These are phyloP conservation scores for Manihot esculenta DNA, from an alignment of 441 rosid genomes.

Conservation along the genomic window DNA sequence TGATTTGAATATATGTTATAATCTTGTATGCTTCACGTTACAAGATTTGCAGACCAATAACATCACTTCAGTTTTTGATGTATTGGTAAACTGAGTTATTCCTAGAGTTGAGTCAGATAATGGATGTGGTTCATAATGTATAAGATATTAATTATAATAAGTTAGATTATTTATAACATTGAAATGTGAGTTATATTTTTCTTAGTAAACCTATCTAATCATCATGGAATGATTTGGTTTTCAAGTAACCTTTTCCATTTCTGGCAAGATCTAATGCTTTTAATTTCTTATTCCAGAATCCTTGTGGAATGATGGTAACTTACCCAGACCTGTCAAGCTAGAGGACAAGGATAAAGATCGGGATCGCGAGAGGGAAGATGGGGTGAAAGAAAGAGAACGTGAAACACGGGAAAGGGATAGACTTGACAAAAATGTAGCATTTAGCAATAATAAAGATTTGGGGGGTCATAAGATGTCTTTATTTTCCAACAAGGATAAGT, in stretches of 20 bases:
- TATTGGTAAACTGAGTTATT: background rate
- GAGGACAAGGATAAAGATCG: constrained; percentile 72
- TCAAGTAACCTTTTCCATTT: background rate
- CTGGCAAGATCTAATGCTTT: constrained; percentile 12
- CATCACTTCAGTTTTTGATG: background rate
- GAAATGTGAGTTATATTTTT: background rate
- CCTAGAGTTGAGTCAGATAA: background rate
- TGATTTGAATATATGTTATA: background rate
- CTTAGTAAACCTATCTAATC: background rate
- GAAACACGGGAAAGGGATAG: constrained; percentile 77
- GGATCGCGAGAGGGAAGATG: constrained; percentile 62
- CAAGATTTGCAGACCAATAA: background rate
- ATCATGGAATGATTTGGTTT: constrained; percentile 2
- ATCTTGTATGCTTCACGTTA: background rate
- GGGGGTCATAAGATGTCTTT: constrained; percentile 53
- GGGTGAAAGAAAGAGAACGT: constrained; percentile 65
- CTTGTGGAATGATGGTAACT: constrained; percentile 65
- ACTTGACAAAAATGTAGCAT: constrained; percentile 56
- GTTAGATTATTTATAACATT: too few species aligned
- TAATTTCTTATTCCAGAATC: constrained; percentile 43
- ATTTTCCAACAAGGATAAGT: constrained; percentile 71
- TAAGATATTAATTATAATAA: too few species aligned
- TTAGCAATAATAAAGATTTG: constrained; percentile 52
- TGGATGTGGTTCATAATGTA: background rate
- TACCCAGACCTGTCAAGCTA: constrained; percentile 60